A percentile compares a stretch with the other conserved stretches of the same genome.
Evolutionary conservation across 164 flowering plant genomes (phyloP).

Genomic region (Kalanchoe fedtschenkoi): DNA sequence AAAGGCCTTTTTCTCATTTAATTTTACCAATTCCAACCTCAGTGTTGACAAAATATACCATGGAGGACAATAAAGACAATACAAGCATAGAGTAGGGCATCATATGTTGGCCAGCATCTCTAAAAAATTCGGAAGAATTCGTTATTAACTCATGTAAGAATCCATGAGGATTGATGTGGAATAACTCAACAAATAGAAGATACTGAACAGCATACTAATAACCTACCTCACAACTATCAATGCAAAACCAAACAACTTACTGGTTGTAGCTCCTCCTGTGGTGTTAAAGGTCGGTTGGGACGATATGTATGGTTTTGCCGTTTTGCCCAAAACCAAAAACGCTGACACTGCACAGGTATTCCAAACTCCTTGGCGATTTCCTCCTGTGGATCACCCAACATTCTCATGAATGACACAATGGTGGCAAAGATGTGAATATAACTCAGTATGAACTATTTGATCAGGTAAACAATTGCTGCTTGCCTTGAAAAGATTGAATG

Average conservation of each 20-base stretch:
- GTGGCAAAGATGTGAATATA: background rate
- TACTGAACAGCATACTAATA: background rate
- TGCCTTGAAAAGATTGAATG: slow-evolving; percentile 9
- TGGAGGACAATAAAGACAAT: background rate
- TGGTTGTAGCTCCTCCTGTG: slow-evolving; percentile 75
- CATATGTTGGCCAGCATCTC: background rate
- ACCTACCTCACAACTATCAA: background rate
- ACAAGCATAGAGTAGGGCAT: background rate
- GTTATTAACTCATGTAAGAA: background rate
- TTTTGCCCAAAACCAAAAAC: slow-evolving; percentile 96
- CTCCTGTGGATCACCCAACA: slow-evolving; percentile 36
- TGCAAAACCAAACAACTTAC: slow-evolving; percentile 20
- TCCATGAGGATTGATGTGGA: background rate
- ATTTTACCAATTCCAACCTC: background rate
- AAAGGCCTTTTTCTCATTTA: background rate
- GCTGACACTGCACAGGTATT: slow-evolving; percentile 73
- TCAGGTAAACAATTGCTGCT: background rate
- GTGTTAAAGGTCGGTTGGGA: slow-evolving; percentile 77
- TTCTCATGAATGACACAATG: background rate
- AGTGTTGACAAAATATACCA: background rate
- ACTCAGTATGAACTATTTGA: background rate
- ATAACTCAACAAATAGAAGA: background rate
- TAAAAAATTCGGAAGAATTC: background rate
- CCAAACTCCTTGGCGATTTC: slow-evolving; percentile 91
- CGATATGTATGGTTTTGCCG: slow-evolving; percentile 93